Evolutionary conservation across 176 grass and related monocot genomes (phyloP), one percentile per base, ranked within the genome.

Genomic region (Avena insularis): DNA sequence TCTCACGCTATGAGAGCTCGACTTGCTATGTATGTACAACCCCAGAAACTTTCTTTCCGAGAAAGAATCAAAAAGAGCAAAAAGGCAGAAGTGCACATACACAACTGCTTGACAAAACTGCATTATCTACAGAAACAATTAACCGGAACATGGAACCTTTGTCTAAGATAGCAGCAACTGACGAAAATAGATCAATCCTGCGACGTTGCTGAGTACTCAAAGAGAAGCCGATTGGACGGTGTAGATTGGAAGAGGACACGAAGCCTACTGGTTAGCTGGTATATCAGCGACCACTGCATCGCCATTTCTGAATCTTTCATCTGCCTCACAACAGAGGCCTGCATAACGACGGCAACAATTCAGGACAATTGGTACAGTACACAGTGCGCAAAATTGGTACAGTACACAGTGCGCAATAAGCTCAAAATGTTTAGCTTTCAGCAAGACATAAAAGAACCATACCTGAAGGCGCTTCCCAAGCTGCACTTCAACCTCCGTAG

Each of bases 301-400:
- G 94, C 97, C 93, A 99, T 96, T 89, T 99, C 92, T 87, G 97
- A 96, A 88, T 99, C 94, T 91, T 99, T 99, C 97, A 99, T 99
- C 71, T 99, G 94, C 88, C 97, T 92, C 20, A 99, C 97, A 31
- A 99, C 92, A 77, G 97, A 99, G 16, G 94, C 97, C 97, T 99
- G 89, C 61, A 92, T 75, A 84, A 75, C 0, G 4, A 88, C 0
- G 27, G 45, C 15, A 79, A 33, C 17, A 53, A 27, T 82, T 73
- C 20, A 72, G 7, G 43, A 82, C 12, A 72, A 10, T 47, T 65
- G 81, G 4, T 85, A 70, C 20, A 57, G 4, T 29, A 80, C 43
- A 80, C 61, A 27, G 75, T 40, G 29, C 11, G 21, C 45, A 45
- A 78, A 23, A 23, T 80, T 25, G 0, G 0, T 81, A 54, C 20